Evolutionary conservation across 345 rosid species (phyloP).

Genomic region (Brassica juncea): DNA sequence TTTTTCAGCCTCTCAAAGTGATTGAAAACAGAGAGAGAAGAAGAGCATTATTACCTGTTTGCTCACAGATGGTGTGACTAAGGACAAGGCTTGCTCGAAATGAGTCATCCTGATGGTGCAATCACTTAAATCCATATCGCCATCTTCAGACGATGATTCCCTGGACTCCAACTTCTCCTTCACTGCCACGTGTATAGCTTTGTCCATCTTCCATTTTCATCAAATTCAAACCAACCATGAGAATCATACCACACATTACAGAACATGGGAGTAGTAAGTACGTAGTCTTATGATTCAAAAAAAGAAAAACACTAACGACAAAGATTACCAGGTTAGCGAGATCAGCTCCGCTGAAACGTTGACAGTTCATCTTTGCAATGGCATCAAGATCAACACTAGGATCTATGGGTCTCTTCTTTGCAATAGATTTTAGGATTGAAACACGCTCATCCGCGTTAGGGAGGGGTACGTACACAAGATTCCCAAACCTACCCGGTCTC

Average conservation of each 20-base stretch:
- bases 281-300: no score
- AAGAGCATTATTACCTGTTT: conserved; percentile 44
- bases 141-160: conserved; percentile 7
- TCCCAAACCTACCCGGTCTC: conserved; percentile 94
- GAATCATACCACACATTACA: no score
- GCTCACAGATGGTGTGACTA: conserved; percentile 64
- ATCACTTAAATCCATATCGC: conserved; percentile 13
- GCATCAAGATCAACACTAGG: conserved; percentile 62
- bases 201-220: conserved; percentile 42
- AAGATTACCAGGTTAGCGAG: conserved; percentile 56
- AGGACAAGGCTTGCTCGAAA: conserved; percentile 45
- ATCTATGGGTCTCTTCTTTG: conserved; percentile 76
- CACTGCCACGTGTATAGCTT: conserved; percentile 71
- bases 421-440: conserved; percentile 72
- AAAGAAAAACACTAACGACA: no score
- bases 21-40: conserved; percentile 2
- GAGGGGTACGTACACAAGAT: conserved; percentile 78
- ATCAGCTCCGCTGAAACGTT: conserved; percentile 89
- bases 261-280: no score
- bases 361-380: conserved; percentile 60
- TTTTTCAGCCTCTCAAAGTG: background rate
- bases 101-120: conserved; percentile 40
- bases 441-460: conserved; percentile 79
- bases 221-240: no score
- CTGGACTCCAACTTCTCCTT: conserved; percentile 45